Evolutionary conservation across 441 rosid genomes (phyloP).

Genomic region (Erodium texanum): DNA sequence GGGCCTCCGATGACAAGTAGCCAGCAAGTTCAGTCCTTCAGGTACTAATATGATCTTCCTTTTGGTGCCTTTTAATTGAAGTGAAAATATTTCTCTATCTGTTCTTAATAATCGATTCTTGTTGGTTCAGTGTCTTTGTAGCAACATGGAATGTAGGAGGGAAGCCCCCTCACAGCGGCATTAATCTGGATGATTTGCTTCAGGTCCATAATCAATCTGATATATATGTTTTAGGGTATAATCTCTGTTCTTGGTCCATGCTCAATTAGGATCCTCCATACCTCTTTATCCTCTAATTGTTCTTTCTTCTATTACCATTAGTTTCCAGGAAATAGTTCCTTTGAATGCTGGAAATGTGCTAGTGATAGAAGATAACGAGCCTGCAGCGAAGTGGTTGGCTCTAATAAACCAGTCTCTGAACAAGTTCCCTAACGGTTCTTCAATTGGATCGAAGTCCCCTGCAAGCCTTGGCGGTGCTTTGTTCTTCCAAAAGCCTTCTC

Average conservation of each 20-base stretch:
- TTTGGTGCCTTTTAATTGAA: background rate
- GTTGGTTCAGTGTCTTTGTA: conserved; percentile 42
- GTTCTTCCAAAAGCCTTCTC: conserved; percentile 51
- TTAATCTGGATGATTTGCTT: conserved; percentile 49
- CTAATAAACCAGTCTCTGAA: conserved; percentile 32
- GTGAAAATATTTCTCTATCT: background rate
- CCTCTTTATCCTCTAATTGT: background rate
- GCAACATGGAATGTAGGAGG: conserved; percentile 79
- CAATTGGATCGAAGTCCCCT: conserved; percentile 22
- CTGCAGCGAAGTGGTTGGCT: conserved; percentile 50
- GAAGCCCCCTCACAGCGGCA: conserved; percentile 42
- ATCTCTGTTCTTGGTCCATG: conserved; percentile 1
- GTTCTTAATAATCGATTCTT: background rate
- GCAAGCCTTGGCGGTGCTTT: conserved; percentile 17
- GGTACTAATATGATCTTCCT: conserved; percentile 31
- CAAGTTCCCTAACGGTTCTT: conserved; percentile 20
- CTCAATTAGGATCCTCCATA: too few species aligned
- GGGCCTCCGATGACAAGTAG: conserved; percentile 32
- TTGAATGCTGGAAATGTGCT: conserved; percentile 59
- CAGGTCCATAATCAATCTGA: conserved; percentile 27
- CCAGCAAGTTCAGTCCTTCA: conserved; percentile 41
- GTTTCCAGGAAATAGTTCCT: conserved; percentile 65
- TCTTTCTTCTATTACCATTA: conserved; percentile 8
- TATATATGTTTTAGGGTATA: conserved; percentile 32
- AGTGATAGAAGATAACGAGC: conserved; percentile 51